Conservation (phyloP, 2,329 filamentous ascomycete genomes). For the Didymella pinodella region DNA sequence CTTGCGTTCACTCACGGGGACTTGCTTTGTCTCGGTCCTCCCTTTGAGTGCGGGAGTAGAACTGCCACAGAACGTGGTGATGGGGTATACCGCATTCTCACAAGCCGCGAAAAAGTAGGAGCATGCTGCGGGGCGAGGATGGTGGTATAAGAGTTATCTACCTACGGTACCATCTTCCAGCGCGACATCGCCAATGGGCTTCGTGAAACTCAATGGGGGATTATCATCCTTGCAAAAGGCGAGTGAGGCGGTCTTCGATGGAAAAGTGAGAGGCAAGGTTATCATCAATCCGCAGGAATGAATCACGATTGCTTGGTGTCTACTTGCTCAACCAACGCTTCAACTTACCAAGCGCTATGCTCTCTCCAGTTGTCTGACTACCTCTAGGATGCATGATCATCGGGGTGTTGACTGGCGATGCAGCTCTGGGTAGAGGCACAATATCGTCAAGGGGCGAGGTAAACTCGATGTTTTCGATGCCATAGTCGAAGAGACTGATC, state of each 20-base stretch:
- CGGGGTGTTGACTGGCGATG: neutral
- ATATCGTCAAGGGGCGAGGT: constrained; percentile 4
- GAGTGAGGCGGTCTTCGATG: neutral
- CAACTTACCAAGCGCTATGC: neutral
- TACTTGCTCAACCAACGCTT: constrained; percentile 8
- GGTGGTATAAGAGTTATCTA: neutral
- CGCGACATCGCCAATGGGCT: neutral
- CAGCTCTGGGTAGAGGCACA: neutral
- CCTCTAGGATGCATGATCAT: neutral
- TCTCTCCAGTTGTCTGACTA: neutral
- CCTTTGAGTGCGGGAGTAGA: neutral
- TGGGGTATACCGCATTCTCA: neutral
- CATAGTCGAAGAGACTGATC: constrained; percentile 1
- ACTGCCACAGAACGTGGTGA: neutral
- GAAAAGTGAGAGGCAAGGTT: constrained; percentile 1
- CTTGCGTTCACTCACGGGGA: neutral
- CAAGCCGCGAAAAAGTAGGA: neutral
- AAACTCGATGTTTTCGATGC: constrained; percentile 11
- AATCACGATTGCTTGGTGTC: neutral
- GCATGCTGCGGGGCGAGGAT: neutral
- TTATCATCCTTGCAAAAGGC: neutral
- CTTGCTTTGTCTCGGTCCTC: neutral
- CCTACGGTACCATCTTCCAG: neutral
- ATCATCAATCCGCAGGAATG: neutral
- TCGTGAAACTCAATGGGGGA: neutral